Evolutionary conservation across 2,329 filamentous ascomycete species (phyloP).

Genomic region (Escovopsis weberi): DNA sequence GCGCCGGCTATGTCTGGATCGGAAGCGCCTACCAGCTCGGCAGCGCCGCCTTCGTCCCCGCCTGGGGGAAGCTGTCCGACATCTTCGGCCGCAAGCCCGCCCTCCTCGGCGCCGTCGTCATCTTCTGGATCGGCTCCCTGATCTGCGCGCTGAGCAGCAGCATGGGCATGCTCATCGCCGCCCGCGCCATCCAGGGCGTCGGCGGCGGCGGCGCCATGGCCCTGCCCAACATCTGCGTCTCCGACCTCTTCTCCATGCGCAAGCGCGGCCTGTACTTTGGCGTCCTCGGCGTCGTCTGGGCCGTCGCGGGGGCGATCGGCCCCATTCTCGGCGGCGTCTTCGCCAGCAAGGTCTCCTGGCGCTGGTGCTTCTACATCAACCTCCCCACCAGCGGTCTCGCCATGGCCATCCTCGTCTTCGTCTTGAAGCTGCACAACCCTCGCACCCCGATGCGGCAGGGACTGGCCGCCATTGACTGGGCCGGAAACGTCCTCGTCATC

Average conservation of each 20-base stretch:
- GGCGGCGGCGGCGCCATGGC: slow-evolving; percentile 44
- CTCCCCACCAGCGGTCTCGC: slow-evolving; percentile 31
- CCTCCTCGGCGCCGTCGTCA: slow-evolving; percentile 32
- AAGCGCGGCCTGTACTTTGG: slow-evolving; percentile 38
- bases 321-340: slow-evolving; percentile 57
- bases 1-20: slow-evolving; percentile 63
- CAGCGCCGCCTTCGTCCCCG: slow-evolving; percentile 49
- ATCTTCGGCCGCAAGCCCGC: slow-evolving; percentile 44
- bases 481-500: slow-evolving; percentile 44
- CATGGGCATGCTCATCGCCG: slow-evolving; percentile 39
- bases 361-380: slow-evolving; percentile 60
- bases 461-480: slow-evolving; percentile 47
- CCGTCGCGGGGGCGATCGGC: slow-evolving; percentile 48
- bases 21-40: slow-evolving; percentile 60
- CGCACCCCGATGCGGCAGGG: slow-evolving; percentile 47
- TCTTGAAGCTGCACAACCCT: slow-evolving; percentile 55
- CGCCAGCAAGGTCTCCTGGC: slow-evolving; percentile 48
- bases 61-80: slow-evolving; percentile 52
- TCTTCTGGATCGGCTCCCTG: slow-evolving; percentile 41
- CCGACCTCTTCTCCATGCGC: slow-evolving; percentile 39
- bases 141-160: slow-evolving; percentile 35
- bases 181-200: slow-evolving; percentile 40
- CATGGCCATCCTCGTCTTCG: slow-evolving; percentile 38
- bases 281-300: slow-evolving; percentile 44
- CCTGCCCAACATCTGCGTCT: slow-evolving; percentile 44